These are phyloP conservation scores for Alliaria petiolata DNA, from an alignment of 345 rosid genomes.

Conservation along the genomic window DNA sequence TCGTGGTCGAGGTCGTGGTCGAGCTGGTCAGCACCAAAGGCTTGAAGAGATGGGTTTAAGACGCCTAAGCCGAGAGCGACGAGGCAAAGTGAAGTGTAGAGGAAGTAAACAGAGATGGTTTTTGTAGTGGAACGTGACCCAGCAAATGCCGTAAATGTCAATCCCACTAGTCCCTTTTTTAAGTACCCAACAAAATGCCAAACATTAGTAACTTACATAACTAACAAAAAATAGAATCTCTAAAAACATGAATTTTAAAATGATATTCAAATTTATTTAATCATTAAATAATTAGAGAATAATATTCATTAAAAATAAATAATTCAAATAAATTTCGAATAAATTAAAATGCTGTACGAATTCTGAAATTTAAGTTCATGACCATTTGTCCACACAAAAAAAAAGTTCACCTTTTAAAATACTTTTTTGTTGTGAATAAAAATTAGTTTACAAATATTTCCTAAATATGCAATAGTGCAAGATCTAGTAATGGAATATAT, in stretches of 20 bases:
- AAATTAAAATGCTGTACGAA: background rate
- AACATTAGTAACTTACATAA: slow-evolving; percentile 7
- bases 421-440: background rate
- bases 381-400: background rate
- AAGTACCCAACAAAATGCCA: slow-evolving; percentile 1
- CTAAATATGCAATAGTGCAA: background rate
- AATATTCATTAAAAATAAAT: background rate
- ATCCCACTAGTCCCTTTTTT: slow-evolving; percentile 71
- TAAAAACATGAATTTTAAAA: background rate
- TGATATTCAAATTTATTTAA: background rate
- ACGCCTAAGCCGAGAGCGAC: slow-evolving; percentile 85
- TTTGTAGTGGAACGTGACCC: slow-evolving; percentile 43
- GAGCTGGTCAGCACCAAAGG: slow-evolving; percentile 89
- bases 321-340: background rate
- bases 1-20: slow-evolving; percentile 41
- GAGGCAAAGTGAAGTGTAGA: slow-evolving; percentile 67
- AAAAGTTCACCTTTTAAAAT: background rate
- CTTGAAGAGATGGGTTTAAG: slow-evolving; percentile 84
- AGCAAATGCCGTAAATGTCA: slow-evolving; percentile 72
- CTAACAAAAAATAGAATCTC: background rate
- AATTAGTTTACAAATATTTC: background rate
- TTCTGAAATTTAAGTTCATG: background rate
- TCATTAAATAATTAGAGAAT: background rate
- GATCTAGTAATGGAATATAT: background rate
- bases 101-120: slow-evolving; percentile 47